phyloP scores from a whole-genome alignment of 2,329 filamentous ascomycete genomes.

The Chlorencoelia australis region DNA sequence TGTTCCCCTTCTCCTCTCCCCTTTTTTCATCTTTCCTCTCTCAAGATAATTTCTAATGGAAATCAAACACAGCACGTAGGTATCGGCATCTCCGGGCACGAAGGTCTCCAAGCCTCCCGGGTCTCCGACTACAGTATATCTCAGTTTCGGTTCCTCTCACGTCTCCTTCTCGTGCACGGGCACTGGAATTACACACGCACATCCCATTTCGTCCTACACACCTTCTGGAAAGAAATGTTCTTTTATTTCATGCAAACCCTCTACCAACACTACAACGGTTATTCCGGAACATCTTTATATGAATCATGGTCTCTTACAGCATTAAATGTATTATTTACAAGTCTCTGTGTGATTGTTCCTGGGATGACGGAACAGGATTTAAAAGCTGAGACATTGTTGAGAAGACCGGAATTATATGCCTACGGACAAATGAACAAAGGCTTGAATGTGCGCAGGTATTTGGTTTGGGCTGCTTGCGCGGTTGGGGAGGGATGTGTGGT shows the following conservation, averaged over 20 bases:
- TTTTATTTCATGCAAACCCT: constrained; percentile 80
- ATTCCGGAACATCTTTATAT: constrained; percentile 84
- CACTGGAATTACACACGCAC: constrained; percentile 86
- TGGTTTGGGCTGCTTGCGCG: constrained; percentile 74
- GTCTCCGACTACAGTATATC: constrained; percentile 89
- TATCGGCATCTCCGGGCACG: constrained; percentile 84
- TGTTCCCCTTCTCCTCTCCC: no score
- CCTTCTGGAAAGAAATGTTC: constrained; percentile 81
- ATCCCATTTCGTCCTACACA: constrained; percentile 79
- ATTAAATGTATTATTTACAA: constrained; percentile 92
- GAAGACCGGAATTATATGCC: constrained; percentile 82
- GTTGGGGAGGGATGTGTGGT: constrained; percentile 64
- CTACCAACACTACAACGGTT: constrained; percentile 76
- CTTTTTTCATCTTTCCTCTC: no score
- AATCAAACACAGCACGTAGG: constrained; percentile 81
- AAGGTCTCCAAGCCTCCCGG: constrained; percentile 80
- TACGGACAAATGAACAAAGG: constrained; percentile 67
- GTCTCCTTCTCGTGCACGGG: constrained; percentile 74
- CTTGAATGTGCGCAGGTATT: constrained; percentile 71
- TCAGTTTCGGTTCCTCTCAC: constrained; percentile 82
- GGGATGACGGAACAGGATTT: constrained; percentile 91
- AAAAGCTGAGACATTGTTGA: constrained; percentile 72
- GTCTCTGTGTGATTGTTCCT: constrained; percentile 75
- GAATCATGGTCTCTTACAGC: constrained; percentile 80
- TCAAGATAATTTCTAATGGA: no score